Evolutionary conservation across 1,139 yeast genomes (phyloP), one percentile per base, ranked within the genome.

Genomic region (Nakaseomyces nivariensis): DNA sequence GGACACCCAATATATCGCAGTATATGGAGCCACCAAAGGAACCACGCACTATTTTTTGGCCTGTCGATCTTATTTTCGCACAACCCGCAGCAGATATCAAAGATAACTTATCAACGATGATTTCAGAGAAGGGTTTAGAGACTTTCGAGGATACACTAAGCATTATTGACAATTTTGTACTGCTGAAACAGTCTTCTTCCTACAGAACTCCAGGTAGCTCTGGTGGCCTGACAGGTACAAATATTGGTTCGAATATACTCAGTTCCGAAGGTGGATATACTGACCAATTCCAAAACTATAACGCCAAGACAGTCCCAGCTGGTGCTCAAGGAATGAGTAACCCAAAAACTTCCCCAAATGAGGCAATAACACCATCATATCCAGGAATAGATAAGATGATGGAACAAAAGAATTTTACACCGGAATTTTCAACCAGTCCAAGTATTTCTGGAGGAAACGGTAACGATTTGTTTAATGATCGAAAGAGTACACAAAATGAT

Each of bases 31-130:
- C 72, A 4, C 79, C 75, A 1, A 75, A 73, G 10, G 80, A 80
- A 58, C 73, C 72, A 36, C 81, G 82, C 59, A 78, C 72, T 51
- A 76, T 85, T 1, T 66, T 79, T 47, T 85, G 94, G 94, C 94
- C 94, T 0, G 69, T 83, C 64, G 76, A 75, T 48, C 67, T 84
- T 26, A 82, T 90, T 57, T 71, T 78, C 49, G 67, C 78, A 7
- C 92, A 85, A 58, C 69, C 56, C 2, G 55, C 63, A 13, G 38
- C 52, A 11, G 51, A 54, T 32, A 37, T 42, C 2, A 48, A 44
- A 32, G 48, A 38, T 29, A 25, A 46, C 24, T 17, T 48, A 24
- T 38, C 51, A 9, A 47, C 29, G 17, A 42, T 42, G 33, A 40
- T 22, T 5, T 33, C 43, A 17, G 11, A 27, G 9, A n/a, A 32